Evolutionary conservation across 2,329 filamentous ascomycete species (phyloP), one percentile per base, ranked within the genome.

Genomic region (Nemania bipapillata): DNA sequence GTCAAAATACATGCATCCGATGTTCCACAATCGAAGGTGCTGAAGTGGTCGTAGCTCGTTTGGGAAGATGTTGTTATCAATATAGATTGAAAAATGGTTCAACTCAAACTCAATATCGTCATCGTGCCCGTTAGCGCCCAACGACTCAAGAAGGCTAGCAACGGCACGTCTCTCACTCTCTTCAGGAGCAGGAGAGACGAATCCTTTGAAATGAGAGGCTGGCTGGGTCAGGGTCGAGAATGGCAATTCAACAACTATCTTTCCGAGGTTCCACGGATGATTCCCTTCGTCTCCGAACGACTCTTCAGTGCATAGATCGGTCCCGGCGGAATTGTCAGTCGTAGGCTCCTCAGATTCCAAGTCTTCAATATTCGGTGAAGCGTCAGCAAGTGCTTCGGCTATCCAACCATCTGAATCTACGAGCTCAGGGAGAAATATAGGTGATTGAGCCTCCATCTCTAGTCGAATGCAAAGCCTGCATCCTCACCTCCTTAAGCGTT

Each of bases 1-100:
- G 70, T 92, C 88, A 42, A 92, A 87, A 53, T 81, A 86, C 61
- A 88, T 4, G 69, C 74, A 17, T 75, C 77, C 45, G 78, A 79
- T 0, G 24, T 72, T 77, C 17, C 77, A 78, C 1, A 80, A 82
- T 2, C 83, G 79, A 0, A 91, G 80, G 8, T 86, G 78, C 24
- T 91, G 84, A 0, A 91, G 78, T 0, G 86, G 80, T 4, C 84
- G 80, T 75, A 92, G 83, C 69, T 91, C 87, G 56, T 79, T 0
- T 79, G 78, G 61, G 83, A 81, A 0, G 68, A 30, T 0, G 50
- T 26, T 0, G 73, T 70, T 56, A 53, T 84, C 74, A 26, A 83
- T 77, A 73, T 91, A 92, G 1, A 91, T 79, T 2, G 82, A 81
- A 74, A 92, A 92, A 1, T 87, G 77, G 9, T 88, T 80, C 0